Base-by-base conservation (phyloP, 371 early-diverging fungal genomes). In the Mucor irregularis region DNA sequence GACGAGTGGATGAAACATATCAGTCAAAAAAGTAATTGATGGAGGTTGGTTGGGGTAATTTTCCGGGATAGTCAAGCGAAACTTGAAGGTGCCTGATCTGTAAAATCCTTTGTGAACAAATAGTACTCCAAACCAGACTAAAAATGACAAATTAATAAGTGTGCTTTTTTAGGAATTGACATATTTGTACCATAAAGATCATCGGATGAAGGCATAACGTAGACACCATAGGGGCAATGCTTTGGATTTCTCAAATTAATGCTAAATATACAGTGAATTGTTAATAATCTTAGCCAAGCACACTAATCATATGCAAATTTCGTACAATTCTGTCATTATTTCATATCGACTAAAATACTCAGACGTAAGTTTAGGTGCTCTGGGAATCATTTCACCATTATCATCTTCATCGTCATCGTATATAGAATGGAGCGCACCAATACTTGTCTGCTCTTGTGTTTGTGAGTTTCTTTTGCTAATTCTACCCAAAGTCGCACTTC, bases 1-100 rank as follows among this genome's bases (percentile, higher is more conserved):
- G 9, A 98, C 87, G n/a, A 97, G 82, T 28, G 99, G 99, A 70
- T 99, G 99, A 75, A 92, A 94, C 82, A 97, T 89, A 25, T 91
- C 89, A 14, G 93, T 92, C 31, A 86, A 53, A 65, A 99, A 95
- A 13, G 82, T 82, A n/a, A 99, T 91, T 0, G 86, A 71, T 0
- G 98, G 99, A 16, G 91, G 87, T 29, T 79, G 70, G 10, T 89
- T 81, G 4, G 99, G 99, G 56, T 91, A 91, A 22, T 85, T 84
- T 28, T 81, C 75, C 13, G 98, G 99, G 38, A 97, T 94, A 30
- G 81, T 69, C 65, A 99, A 73, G 49, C 87, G 76, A 72, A 96
- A 98, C 63, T 93, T 92, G 75, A 98, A 93, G 10, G 97, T 92
- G 3, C 94, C 99, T 58, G 90, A 89, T 44, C 89, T 86, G 75